Percentiles rank a stretch among this genome's conserved stretches.
phyloP scores from a whole-genome alignment of 352 stramenopile species.

The Hyaloperonospora brassicae region DNA sequence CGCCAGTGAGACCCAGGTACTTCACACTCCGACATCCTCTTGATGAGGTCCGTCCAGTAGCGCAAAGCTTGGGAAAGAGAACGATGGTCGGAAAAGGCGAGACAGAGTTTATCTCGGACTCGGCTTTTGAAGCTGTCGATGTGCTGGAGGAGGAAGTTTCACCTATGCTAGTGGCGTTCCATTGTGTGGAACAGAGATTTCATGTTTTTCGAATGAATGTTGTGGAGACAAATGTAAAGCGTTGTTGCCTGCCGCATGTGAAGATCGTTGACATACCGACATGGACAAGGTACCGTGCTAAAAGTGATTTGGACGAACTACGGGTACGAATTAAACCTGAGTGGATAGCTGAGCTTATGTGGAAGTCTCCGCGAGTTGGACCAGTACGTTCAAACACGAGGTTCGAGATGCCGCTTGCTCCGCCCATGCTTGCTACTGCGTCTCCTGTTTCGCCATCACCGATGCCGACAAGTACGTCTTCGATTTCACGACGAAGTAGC shows the following conservation, averaged over 20 bases:
- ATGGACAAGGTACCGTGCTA: slow-evolving; percentile 32
- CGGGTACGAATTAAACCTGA: slow-evolving; percentile 37
- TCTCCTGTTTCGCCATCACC: slow-evolving; percentile 15
- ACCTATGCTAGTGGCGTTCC: slow-evolving; percentile 40
- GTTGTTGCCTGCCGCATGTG: slow-evolving; percentile 14
- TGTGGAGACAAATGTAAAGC: slow-evolving; percentile 2
- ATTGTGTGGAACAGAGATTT: slow-evolving; percentile 42
- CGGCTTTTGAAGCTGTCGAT: slow-evolving; percentile 43
- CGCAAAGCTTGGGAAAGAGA: slow-evolving; percentile 8
- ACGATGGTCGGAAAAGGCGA: slow-evolving; percentile 1
- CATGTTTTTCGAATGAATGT: slow-evolving; percentile 36
- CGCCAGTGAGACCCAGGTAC: slow-evolving; percentile 35
- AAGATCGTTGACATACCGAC: slow-evolving; percentile 33
- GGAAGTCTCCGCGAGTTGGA: slow-evolving; percentile 26
- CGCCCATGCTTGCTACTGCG: slow-evolving; percentile 2
- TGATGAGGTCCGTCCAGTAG: slow-evolving; percentile 68
- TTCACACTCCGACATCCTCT: slow-evolving; percentile 71
- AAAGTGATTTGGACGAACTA: slow-evolving; percentile 23
- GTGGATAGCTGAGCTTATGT: slow-evolving; percentile 28
- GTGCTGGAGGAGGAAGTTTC: slow-evolving; percentile 20
- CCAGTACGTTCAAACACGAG: slow-evolving; percentile 8
- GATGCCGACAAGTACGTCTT: slow-evolving; percentile 1
- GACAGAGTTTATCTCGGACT: slow-evolving; percentile 38
- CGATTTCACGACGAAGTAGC: slow-evolving; percentile 2
- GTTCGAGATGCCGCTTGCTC: slow-evolving; percentile 23